phyloP scores from a whole-genome alignment of 2,329 filamentous ascomycete genomes.

The Corniculantispora saksenae region DNA sequence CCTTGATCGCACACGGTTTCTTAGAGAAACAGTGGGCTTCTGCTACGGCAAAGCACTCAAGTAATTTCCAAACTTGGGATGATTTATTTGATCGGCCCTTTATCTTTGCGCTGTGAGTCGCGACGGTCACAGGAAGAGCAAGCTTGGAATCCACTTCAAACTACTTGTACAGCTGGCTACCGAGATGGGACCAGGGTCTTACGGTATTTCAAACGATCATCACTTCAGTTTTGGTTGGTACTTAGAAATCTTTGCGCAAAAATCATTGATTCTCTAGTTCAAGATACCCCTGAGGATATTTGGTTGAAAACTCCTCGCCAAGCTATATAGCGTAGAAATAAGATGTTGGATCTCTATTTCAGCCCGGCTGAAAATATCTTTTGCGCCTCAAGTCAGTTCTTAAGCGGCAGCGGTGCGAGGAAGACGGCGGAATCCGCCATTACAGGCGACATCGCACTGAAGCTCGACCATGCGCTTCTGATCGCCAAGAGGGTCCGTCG shows the following conservation, averaged over 20 bases:
- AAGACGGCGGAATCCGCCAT: slow-evolving; percentile 65
- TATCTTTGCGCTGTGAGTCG: background rate
- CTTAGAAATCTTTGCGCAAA: background rate
- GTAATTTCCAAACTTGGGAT: background rate
- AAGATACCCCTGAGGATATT: background rate
- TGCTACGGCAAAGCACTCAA: background rate
- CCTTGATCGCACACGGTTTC: slow-evolving; percentile 24
- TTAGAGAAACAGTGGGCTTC: slow-evolving; percentile 9
- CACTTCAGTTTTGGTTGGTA: background rate
- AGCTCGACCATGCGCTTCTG: slow-evolving; percentile 73
- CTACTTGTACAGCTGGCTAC: background rate
- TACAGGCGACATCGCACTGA: slow-evolving; percentile 64
- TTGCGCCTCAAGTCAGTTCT: background rate
- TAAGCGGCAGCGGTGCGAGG: slow-evolving; percentile 21
- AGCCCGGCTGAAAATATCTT: background rate
- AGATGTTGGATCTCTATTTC: slow-evolving; percentile 6
- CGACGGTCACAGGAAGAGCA: background rate
- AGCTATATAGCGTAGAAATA: background rate
- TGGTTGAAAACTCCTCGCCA: background rate
- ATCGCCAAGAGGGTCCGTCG: slow-evolving; percentile 67
- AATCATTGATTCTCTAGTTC: background rate
- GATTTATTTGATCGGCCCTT: slow-evolving; percentile 9
- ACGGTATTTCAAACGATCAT: background rate
- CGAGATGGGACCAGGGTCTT: too few species aligned
- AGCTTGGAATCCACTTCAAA: background rate